A percentile compares a stretch with the other conserved stretches of the same genome.
phyloP scores from a whole-genome alignment of 1,139 yeast genomes.

The Starmera stellimalicola region DNA sequence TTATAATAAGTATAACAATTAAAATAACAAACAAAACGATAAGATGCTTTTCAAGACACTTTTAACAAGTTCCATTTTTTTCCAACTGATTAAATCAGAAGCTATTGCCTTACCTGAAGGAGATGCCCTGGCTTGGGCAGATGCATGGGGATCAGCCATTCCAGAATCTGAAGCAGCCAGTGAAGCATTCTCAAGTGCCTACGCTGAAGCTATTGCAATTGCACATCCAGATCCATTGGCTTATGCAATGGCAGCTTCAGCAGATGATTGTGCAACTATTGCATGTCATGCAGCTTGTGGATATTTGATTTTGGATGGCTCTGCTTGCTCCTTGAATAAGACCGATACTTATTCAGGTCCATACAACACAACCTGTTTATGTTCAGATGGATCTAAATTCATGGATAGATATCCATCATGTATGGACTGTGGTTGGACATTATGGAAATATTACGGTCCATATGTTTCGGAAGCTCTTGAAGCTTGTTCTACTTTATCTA shows the following conservation, averaged over 20 bases:
- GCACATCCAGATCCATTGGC: conserved; percentile 20
- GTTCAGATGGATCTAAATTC: conserved; percentile 17
- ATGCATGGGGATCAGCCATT: conserved; percentile 6
- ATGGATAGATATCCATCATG: conserved; percentile 15
- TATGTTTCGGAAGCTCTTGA: conserved; percentile 18
- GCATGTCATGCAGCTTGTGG: conserved; percentile 23
- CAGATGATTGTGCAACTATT: conserved; percentile 19
- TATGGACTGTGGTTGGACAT: conserved; percentile 25
- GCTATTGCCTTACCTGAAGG: no score
- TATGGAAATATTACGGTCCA: conserved; percentile 22
- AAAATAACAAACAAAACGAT: no score
- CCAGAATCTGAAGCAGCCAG: conserved; percentile 16
- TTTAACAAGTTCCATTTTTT: no score
- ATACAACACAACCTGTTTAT: conserved; percentile 19
- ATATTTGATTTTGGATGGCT: conserved; percentile 19
- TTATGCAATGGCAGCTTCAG: conserved; percentile 17
- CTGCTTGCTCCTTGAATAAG: conserved; percentile 14
- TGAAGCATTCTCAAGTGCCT: conserved; percentile 14
- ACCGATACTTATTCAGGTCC: conserved; percentile 17
- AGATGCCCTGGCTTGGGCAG: conserved; percentile 16
- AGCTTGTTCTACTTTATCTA: conserved; percentile 18
- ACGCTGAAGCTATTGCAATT: conserved; percentile 16
- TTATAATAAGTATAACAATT: no score
- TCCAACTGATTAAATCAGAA: conserved; percentile 3
- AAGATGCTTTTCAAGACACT: no score